Base-by-base conservation (phyloP, 345 rosid genomes). In the Clarkia xantiana region DNA sequence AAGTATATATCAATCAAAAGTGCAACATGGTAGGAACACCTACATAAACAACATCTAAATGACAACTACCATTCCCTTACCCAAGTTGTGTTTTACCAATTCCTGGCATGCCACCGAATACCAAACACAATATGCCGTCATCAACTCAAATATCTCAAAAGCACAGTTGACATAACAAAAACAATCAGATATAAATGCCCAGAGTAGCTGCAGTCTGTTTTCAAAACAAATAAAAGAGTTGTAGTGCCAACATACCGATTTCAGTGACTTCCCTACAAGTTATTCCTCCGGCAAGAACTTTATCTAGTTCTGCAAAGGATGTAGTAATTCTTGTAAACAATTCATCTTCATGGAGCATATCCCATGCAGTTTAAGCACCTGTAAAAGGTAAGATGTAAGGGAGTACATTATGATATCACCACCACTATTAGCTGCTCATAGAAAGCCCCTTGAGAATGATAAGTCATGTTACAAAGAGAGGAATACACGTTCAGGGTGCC, bases 71-170 rank as follows among this genome's bases (percentile, higher is more conserved):
- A 5, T 7, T 29, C 36, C 39, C 19, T 59, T 77, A 83, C 96
- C 96, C 97, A 49, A 90, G 57, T 69, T 90, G 97, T 25, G 97
- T 90, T 77, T 90, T 90, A 62, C 96, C 94, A 45, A 90, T 90
- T 43, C 96, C 94, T 0, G 97, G 97, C 15, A 81, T 79, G 4
- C 90, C 94, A 62, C 94, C 94, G 76, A 55, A 16, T 57, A 42
- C 14, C n/a, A n/a, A 18, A 50, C 49, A 36, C 53, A 39, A 40
- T 12, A 44, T 36, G 13, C 1, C 13, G 50, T 51, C 14, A 13
- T 23, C 18, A 23, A n/a, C 55, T 6, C n/a, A 11, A 2, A 19
- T 4, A 18, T 36, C 34, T 52, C 44, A 19, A 11, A 40, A 17
- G 20, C 52, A 13, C 11, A 54, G 14, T n/a, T 49, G 25, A 36